Evolutionary conservation across 2,329 filamentous ascomycete species (phyloP).

Genomic region (Aspergillus pseudotamarii): DNA sequence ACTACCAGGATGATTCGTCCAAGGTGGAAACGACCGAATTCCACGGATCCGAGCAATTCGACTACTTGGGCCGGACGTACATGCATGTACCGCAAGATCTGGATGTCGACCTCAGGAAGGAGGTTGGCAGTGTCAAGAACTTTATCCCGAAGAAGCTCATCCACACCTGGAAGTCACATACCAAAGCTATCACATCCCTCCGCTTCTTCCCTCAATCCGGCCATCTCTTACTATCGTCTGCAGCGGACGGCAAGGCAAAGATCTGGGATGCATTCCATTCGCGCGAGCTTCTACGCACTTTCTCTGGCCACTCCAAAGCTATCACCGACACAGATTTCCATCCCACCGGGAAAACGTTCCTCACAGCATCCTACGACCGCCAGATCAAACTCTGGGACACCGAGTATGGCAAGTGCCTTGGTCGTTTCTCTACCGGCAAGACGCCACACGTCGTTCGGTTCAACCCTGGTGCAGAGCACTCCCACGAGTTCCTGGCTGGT

Average conservation of each 20-base stretch:
- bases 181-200: constrained; percentile 82
- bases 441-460: constrained; percentile 94
- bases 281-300: constrained; percentile 86
- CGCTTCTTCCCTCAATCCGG: constrained; percentile 88
- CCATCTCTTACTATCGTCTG: constrained; percentile 85
- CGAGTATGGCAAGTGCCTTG: constrained; percentile 85
- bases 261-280: constrained; percentile 94
- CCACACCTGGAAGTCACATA: constrained; percentile 84
- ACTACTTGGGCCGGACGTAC: constrained; percentile 94
- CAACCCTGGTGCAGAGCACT: constrained; percentile 76
- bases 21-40: constrained; percentile 82
- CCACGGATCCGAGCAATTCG: constrained; percentile 78
- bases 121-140: constrained; percentile 78
- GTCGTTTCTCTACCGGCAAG: constrained; percentile 89
- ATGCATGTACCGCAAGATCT: constrained; percentile 96
- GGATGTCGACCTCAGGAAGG: constrained; percentile 81
- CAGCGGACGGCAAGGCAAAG: constrained; percentile 87
- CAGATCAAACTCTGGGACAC: constrained; percentile 99
- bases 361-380: constrained; percentile 90
- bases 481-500: constrained; percentile 89
- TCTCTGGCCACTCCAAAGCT: constrained; percentile 84
- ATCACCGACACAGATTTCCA: constrained; percentile 91
- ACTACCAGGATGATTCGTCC: constrained; percentile 57
- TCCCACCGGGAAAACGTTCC: constrained; percentile 76
- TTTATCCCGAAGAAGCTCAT: constrained; percentile 94